phyloP scores from a whole-genome alignment of 163 green algal genomes.

The Volvox carteri region DNA sequence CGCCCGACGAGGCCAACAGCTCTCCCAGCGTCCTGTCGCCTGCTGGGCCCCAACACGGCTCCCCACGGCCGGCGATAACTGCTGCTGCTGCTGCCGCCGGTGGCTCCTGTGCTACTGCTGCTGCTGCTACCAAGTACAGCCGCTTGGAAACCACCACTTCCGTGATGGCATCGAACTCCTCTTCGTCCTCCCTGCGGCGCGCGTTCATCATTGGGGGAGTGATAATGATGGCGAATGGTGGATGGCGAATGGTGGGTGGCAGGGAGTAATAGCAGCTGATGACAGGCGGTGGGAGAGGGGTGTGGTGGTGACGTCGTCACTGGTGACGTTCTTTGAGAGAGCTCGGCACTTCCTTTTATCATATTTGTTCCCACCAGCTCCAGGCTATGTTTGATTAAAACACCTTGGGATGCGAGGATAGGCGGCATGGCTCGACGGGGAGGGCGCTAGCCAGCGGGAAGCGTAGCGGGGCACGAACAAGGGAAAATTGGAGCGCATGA shows the following conservation, averaged over 20 bases:
- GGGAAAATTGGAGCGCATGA: too few relatives aligned
- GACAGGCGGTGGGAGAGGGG: not conserved
- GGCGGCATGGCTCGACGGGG: too few relatives aligned
- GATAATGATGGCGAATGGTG: not conserved
- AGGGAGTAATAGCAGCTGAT: not conserved
- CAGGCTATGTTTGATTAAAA: too few relatives aligned
- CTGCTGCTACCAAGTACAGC: constrained; percentile 2
- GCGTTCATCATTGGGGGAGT: not conserved
- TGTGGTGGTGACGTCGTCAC: not conserved
- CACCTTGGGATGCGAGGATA: too few relatives aligned
- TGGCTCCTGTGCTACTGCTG: not conserved
- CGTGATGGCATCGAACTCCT: constrained; percentile 43
- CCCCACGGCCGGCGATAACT: not conserved
- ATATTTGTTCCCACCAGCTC: too few relatives aligned
- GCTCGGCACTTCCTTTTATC: too few relatives aligned
- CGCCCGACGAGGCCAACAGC: not conserved
- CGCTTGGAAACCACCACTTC: constrained; percentile 33
- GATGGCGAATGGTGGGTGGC: not conserved
- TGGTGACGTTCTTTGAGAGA: too few relatives aligned
- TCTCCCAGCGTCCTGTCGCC: not conserved
- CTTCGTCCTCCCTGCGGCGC: constrained; percentile 29
- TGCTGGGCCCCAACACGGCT: not conserved
- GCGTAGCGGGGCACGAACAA: too few relatives aligned
- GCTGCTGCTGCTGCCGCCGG: not conserved
- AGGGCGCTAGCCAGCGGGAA: too few relatives aligned